These are phyloP conservation scores for Arxiozyma slooffiae DNA, from an alignment of 1,139 yeast genomes.

Conservation along the genomic window DNA sequence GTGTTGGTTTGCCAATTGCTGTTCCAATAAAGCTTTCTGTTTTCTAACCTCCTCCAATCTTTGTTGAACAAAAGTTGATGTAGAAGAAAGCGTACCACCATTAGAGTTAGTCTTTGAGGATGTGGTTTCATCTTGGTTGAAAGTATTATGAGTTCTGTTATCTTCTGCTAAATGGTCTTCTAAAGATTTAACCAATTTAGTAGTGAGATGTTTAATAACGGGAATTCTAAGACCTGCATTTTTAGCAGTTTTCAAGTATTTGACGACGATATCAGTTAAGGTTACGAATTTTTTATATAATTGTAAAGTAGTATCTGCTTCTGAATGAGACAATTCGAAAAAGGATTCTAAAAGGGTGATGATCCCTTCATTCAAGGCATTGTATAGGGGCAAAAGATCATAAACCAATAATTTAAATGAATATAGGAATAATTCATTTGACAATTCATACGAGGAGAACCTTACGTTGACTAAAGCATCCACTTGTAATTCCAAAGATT, in stretches of 20 bases:
- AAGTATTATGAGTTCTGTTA: conserved; percentile 44
- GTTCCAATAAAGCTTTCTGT: conserved; percentile 24
- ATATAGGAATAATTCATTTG: conserved; percentile 73
- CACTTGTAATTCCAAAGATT: conserved; percentile 75
- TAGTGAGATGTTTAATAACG: conserved; percentile 95
- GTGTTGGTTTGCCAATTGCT: conserved; percentile 25
- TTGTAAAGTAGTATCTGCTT: conserved; percentile 79
- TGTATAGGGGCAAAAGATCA: conserved; percentile 77
- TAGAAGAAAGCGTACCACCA: not conserved
- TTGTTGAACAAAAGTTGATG: conserved; percentile 21
- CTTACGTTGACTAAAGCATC: conserved; percentile 64
- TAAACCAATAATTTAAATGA: conserved; percentile 81
- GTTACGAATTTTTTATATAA: conserved; percentile 81
- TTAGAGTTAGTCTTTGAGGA: conserved; percentile 13
- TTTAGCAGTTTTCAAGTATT: conserved; percentile 79
- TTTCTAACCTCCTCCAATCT: conserved; percentile 25
- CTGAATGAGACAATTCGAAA: conserved; percentile 80
- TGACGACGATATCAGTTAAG: conserved; percentile 80
- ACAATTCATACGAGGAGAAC: conserved; percentile 56
- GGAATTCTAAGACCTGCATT: conserved; percentile 89
- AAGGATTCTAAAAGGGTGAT: conserved; percentile 87
- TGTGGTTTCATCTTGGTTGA: conserved; percentile 28
- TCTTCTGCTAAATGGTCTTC: conserved; percentile 61
- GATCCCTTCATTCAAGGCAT: conserved; percentile 88
- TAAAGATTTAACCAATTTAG: conserved; percentile 76